Base-by-base conservation (phyloP, 495 filamentous ascomycete species). In the Xylaria palmicola region DNA sequence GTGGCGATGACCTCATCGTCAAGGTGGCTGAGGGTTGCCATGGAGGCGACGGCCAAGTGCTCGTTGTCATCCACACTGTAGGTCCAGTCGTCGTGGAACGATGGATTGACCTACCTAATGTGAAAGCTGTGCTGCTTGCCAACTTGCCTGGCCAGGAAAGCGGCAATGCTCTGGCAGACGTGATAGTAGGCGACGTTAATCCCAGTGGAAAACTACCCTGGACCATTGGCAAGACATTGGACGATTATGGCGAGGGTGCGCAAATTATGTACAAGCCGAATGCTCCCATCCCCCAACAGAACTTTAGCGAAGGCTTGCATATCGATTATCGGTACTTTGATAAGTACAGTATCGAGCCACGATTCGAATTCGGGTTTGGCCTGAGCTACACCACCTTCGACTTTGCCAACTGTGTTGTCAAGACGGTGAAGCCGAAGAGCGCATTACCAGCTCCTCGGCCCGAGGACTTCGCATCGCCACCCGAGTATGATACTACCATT, bases 321-420 rank as follows among this genome's bases (percentile, higher is more conserved):
- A 85, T 95, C 67, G 93, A 97, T 71, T 96, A 98, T 70, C 88
- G 93, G 7, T 82, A 95, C 63, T 97, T 97, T 69, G 94, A 98
- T 78, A 88, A 86, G 63, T 62, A 82, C 34, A 69, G 74, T 19
- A 85, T 93, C 62, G 70, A 74, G 3, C 90, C 91, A 0, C 84
- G 86, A 6, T 93, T 83, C 66, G 85, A 88, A 65, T 95, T 95
- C 66, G 90, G 90, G 0, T 93, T 85, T 59, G 90, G 90, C 0
- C 80, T 94, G 3, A 86, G 83, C 37, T 95, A 97, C 73, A 94
- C 93, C 1, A 85, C 75, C 0, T 98, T 96, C 71, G 75, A 86
- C n/a, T 81, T 92, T 60, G 77, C 79, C 15, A 78, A 87, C 37
- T 72, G 90, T 7, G 65, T 74, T 1, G 77, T 94, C 41, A 74